Percentiles rank a stretch among this genome's conserved stretches.
phyloP scores from a whole-genome alignment of 257 asterid genomes.

The Galeopsis tetrahit region DNA sequence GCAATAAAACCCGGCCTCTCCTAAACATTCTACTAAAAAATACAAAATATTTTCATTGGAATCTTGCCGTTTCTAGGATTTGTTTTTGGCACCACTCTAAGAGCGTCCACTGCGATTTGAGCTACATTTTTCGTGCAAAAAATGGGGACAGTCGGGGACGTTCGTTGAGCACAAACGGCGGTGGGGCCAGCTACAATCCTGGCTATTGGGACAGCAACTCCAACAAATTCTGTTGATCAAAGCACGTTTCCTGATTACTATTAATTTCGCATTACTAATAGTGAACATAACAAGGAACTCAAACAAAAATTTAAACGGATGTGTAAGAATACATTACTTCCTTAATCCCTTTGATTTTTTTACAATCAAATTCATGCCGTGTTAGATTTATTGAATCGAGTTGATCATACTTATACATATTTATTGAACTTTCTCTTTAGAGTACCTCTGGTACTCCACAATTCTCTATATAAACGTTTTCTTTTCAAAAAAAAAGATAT shows the following conservation, averaged over 20 bases:
- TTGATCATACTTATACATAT: too few species aligned
- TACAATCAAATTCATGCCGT: neutral
- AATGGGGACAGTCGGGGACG: constrained; percentile 70
- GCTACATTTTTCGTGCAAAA: neutral
- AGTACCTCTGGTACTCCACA: too few species aligned
- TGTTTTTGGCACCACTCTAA: too few species aligned
- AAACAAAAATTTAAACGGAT: constrained; percentile 74
- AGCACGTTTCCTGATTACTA: constrained; percentile 67
- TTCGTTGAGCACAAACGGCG: constrained; percentile 66
- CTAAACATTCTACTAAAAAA: too few species aligned
- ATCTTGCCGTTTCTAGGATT: too few species aligned
- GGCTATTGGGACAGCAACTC: constrained; percentile 75
- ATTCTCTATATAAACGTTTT: too few species aligned
- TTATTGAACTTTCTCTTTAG: too few species aligned
- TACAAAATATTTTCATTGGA: too few species aligned
- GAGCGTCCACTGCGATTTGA: too few species aligned
- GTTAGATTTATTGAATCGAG: too few species aligned
- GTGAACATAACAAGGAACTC: constrained; percentile 62
- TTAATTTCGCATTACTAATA: constrained; percentile 68
- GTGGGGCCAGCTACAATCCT: constrained; percentile 75
- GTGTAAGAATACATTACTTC: constrained; percentile 63
- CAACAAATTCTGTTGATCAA: constrained; percentile 67
- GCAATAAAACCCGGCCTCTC: too few species aligned
- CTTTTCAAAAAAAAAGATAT: too few species aligned
- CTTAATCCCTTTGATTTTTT: neutral